Conservation (phyloP, 2,329 filamentous ascomycete species). For the Capronia coronata region DNA sequence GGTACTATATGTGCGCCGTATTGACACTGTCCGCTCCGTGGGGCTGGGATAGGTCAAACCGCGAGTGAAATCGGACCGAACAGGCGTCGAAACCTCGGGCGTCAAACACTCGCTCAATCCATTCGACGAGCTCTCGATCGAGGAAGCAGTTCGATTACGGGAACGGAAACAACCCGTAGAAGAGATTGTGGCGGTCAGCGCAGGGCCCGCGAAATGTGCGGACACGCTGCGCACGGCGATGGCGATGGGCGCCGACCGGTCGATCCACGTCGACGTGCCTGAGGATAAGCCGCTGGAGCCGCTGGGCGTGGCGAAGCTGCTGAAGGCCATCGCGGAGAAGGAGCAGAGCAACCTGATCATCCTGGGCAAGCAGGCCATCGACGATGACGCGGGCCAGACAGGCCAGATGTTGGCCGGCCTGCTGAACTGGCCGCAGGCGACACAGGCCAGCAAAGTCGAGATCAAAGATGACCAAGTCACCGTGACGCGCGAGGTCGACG, state of each 20-base stretch:
- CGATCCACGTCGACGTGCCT: slow-evolving; percentile 74
- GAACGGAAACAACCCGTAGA: slow-evolving; percentile 78
- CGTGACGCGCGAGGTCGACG: slow-evolving; percentile 89
- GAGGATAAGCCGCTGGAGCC: slow-evolving; percentile 72
- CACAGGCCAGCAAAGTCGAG: slow-evolving; percentile 78
- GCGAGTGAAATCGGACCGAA: slow-evolving; percentile 64
- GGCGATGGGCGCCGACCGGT: slow-evolving; percentile 96
- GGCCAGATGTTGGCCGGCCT: slow-evolving; percentile 96
- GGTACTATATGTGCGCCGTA: neutral
- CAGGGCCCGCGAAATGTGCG: slow-evolving; percentile 77
- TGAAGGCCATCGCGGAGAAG: slow-evolving; percentile 69
- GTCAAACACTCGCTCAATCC: slow-evolving; percentile 99
- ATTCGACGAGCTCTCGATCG: slow-evolving; percentile 96
- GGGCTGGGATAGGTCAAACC: slow-evolving; percentile 56
- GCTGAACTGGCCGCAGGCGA: slow-evolving; percentile 88
- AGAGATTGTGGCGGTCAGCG: slow-evolving; percentile 84
- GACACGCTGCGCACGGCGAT: slow-evolving; percentile 92
- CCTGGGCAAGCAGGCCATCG: slow-evolving; percentile 95
- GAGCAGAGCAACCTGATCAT: slow-evolving; percentile 89
- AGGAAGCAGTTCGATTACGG: slow-evolving; percentile 90
- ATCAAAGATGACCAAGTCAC: slow-evolving; percentile 64
- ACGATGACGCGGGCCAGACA: slow-evolving; percentile 91
- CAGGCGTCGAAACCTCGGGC: slow-evolving; percentile 81
- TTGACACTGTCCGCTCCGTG: neutral
- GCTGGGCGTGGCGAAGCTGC: slow-evolving; percentile 82